Conservation (phyloP, 2,329 filamentous ascomycete species). For the Colletotrichum sp. region DNA sequence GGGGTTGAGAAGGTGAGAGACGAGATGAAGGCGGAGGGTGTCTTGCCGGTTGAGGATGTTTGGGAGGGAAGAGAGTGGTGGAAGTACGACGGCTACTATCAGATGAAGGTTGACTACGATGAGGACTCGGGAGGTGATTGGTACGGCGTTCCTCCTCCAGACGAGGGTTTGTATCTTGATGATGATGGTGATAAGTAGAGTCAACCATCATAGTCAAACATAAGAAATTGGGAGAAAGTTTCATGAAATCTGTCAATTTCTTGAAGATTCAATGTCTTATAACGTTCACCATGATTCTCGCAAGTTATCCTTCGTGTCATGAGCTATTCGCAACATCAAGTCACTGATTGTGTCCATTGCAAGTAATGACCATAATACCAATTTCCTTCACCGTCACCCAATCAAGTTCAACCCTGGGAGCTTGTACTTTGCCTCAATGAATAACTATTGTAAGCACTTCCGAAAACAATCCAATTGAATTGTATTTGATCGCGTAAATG, state of each 20-base stretch:
- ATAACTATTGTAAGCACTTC: too few relatives aligned
- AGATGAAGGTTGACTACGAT: too few relatives aligned
- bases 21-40: conserved; percentile 31
- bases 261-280: too few relatives aligned
- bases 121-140: conserved; percentile 24
- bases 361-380: too few relatives aligned
- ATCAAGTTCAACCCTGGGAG: fast-evolving
- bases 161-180: conserved; percentile 8
- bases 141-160: conserved; percentile 26
- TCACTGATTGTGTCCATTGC: too few relatives aligned
- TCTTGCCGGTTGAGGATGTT: conserved; percentile 37
- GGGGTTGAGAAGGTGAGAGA: conserved; percentile 28
- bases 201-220: background rate
- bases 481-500: background rate
- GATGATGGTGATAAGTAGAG: background rate
- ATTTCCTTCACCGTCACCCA: background rate
- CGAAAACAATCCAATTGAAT: too few relatives aligned
- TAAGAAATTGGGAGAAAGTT: background rate
- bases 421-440: background rate
- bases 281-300: background rate
- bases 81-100: conserved; percentile 31
- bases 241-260: background rate
- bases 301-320: background rate
- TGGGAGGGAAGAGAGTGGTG: conserved; percentile 38
- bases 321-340: background rate